These are phyloP conservation scores for Xylaria telfairii DNA, from an alignment of 495 filamentous ascomycete genomes.

Conservation along the genomic window DNA sequence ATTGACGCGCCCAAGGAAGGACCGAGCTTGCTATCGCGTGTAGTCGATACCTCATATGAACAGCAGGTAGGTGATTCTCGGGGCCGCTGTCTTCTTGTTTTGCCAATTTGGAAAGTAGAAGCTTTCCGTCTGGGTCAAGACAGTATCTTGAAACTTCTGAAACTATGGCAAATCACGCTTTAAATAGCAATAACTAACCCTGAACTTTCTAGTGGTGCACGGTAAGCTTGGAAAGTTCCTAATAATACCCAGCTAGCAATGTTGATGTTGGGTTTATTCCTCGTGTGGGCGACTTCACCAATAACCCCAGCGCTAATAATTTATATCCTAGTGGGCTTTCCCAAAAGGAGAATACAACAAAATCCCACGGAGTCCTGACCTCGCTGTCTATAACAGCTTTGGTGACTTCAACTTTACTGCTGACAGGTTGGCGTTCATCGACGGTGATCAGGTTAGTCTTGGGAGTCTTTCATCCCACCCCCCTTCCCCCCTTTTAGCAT, in stretches of 20 bases:
- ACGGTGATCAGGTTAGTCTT: slow-evolving; percentile 54
- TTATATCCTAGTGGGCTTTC: slow-evolving; percentile 47
- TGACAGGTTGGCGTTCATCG: slow-evolving; percentile 55
- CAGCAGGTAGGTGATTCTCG: slow-evolving; percentile 38
- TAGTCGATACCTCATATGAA: slow-evolving; percentile 54
- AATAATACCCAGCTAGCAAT: too few relatives aligned
- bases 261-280: neutral
- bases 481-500: too few relatives aligned
- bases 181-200: too few relatives aligned
- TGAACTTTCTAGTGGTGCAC: slow-evolving; percentile 41
- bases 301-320: neutral
- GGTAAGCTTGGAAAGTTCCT: neutral
- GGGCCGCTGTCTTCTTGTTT: too few relatives aligned
- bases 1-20: slow-evolving; percentile 51
- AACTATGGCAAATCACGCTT: too few relatives aligned
- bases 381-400: slow-evolving; percentile 47
- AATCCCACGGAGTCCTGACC: slow-evolving; percentile 49
- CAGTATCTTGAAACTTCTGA: too few relatives aligned
- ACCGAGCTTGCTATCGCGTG: slow-evolving; percentile 49
- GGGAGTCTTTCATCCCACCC: too few relatives aligned
- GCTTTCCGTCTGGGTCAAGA: too few relatives aligned
- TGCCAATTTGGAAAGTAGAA: too few relatives aligned
- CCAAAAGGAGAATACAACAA: slow-evolving; percentile 48
- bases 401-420: slow-evolving; percentile 51
- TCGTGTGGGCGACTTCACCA: neutral